These are phyloP conservation scores for Spergularia azorica DNA, from an alignment of 179 eudicot species.

Conservation along the genomic window DNA sequence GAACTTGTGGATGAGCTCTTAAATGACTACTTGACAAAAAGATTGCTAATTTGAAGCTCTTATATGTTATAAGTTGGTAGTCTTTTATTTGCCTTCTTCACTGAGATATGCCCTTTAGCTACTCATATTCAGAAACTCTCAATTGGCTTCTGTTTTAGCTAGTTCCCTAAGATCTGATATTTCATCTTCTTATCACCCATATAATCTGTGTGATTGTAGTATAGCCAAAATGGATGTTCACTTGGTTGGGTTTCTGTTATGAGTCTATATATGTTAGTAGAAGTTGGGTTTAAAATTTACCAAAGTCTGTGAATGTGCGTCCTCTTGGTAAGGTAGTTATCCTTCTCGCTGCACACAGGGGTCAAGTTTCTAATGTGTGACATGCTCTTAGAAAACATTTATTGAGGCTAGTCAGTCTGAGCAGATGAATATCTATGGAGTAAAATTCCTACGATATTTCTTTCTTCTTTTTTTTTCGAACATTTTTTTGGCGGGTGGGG, in stretches of 20 bases:
- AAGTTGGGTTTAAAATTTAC: neutral
- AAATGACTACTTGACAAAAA: too few species aligned
- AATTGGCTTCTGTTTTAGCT: neutral
- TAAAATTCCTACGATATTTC: too few species aligned
- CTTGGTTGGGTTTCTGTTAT: constrained; percentile 2
- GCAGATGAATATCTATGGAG: too few species aligned
- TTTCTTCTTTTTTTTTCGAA: too few species aligned
- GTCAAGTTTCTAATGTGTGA: too few species aligned
- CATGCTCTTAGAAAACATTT: too few species aligned
- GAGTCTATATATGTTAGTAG: neutral
- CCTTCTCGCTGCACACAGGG: neutral
- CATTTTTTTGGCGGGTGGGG: too few species aligned
- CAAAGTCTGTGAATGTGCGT: neutral
- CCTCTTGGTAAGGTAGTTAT: neutral
- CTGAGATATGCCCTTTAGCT: neutral
- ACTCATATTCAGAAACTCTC: neutral
- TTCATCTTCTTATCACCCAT: neutral
- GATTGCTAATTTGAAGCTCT: neutral
- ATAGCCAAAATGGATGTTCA: neutral
- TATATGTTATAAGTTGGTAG: neutral
- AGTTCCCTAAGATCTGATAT: neutral
- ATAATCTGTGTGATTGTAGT: neutral
- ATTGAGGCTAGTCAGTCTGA: too few species aligned
- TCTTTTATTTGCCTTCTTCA: neutral
- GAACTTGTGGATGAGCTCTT: neutral